Percentiles rank a stretch among this genome's conserved stretches.
These are phyloP conservation scores for Boechera retrofracta DNA, from an alignment of 345 rosid species.

Conservation along the genomic window DNA sequence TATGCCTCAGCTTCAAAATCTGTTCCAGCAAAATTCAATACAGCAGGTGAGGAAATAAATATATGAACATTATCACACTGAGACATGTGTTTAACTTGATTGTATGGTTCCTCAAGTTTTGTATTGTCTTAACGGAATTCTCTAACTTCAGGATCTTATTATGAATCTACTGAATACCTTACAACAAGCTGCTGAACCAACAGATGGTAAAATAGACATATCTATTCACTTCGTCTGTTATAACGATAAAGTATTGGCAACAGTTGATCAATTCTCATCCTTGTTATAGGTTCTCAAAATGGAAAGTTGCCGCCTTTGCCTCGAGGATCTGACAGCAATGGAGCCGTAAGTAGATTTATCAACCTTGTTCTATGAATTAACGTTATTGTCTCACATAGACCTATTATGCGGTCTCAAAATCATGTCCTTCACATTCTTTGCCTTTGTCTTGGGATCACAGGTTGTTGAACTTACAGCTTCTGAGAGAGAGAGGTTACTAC, in stretches of 20 bases:
- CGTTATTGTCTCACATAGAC: background rate
- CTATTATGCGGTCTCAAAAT: slow-evolving; percentile 7
- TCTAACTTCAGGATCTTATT: slow-evolving; percentile 72
- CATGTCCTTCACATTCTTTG: slow-evolving; percentile 19
- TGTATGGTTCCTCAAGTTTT: background rate
- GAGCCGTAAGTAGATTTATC: slow-evolving; percentile 58
- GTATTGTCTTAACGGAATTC: slow-evolving; percentile 14
- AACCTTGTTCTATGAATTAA: slow-evolving; percentile 2
- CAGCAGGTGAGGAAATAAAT: slow-evolving; percentile 67
- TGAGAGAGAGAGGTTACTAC: slow-evolving; percentile 74
- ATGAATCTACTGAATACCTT: slow-evolving; percentile 64
- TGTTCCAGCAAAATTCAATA: slow-evolving; percentile 75
- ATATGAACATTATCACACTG: background rate
- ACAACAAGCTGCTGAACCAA: slow-evolving; percentile 69
- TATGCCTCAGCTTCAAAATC: slow-evolving; percentile 86
- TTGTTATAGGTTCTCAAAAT: slow-evolving; percentile 65
- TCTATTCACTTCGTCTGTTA: slow-evolving; percentile 9
- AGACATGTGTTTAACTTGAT: background rate
- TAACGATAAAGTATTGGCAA: slow-evolving; percentile 8
- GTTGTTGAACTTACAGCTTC: slow-evolving; percentile 61
- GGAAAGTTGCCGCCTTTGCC: slow-evolving; percentile 87
- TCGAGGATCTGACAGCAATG: slow-evolving; percentile 70
- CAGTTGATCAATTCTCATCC: slow-evolving; percentile 13
- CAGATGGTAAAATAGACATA: slow-evolving; percentile 65
- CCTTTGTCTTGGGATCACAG: slow-evolving; percentile 45